These are phyloP conservation scores for Eutypella sp. DNA, from an alignment of 2,329 filamentous ascomycete genomes.

Conservation along the genomic window DNA sequence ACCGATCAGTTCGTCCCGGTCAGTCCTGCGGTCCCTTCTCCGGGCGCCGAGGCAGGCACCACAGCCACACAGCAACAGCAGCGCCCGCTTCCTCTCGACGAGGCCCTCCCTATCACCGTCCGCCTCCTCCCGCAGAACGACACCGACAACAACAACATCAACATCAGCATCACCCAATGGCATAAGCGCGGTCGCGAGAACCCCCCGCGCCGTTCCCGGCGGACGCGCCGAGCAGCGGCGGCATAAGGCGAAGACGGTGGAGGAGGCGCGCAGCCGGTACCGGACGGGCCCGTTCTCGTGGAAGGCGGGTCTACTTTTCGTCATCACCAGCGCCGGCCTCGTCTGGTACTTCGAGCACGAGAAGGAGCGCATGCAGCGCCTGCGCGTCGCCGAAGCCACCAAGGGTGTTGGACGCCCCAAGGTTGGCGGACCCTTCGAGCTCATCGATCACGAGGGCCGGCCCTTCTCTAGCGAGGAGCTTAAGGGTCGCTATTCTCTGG, in stretches of 20 bases:
- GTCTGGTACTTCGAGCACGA: conserved; percentile 91
- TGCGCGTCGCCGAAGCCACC: conserved; percentile 81
- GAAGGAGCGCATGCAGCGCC: conserved; percentile 84
- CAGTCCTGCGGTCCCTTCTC: conserved; percentile 17
- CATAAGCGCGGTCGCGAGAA: too few relatives aligned
- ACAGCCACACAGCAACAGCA: conserved; percentile 9
- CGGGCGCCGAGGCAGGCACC: conserved; percentile 7
- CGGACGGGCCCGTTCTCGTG: conserved; percentile 78
- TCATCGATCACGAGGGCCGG: conserved; percentile 77
- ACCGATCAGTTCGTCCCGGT: conserved; percentile 13
- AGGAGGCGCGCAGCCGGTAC: conserved; percentile 55
- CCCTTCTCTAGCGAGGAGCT: conserved; percentile 74
- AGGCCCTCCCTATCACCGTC: conserved; percentile 6
- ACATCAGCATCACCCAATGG: too few relatives aligned
- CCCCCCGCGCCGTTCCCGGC: too few relatives aligned
- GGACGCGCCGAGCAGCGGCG: conserved; percentile 30
- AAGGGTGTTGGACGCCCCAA: conserved; percentile 92
- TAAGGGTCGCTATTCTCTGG: conserved; percentile 79
- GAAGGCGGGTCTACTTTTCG: conserved; percentile 83
- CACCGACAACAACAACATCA: conserved; percentile 2
- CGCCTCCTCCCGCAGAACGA: conserved; percentile 4
- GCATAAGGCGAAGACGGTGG: conserved; percentile 47
- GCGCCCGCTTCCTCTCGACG: conserved; percentile 14
- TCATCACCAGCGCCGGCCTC: conserved; percentile 70
- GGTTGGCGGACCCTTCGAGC: conserved; percentile 80